These are phyloP conservation scores for Chaetomium cochliodes DNA, from an alignment of 495 filamentous ascomycete species.

Conservation along the genomic window DNA sequence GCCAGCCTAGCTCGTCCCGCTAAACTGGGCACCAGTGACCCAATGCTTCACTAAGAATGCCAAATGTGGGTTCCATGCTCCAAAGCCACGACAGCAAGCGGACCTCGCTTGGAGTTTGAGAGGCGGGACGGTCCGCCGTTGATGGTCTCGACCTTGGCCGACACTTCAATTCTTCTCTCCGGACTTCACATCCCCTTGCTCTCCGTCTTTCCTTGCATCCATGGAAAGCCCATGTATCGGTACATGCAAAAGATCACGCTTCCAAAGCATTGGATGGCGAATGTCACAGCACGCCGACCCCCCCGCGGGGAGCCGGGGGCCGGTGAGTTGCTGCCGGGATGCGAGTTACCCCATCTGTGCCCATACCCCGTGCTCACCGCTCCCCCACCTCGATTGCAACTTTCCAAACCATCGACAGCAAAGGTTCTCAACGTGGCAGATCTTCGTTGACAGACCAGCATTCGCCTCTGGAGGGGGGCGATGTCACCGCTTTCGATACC, in stretches of 20 bases:
- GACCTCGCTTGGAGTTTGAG: neutral
- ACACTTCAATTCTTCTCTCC: no score
- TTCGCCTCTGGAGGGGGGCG: neutral
- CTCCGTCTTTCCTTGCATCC: neutral
- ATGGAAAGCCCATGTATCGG: neutral
- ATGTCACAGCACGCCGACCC: neutral
- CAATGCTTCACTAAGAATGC: no score
- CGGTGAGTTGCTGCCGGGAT: slow-evolving; percentile 7
- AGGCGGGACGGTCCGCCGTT: slow-evolving; percentile 3
- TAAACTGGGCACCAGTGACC: neutral
- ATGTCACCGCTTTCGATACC: neutral
- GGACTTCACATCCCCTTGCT: neutral
- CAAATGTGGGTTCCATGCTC: neutral
- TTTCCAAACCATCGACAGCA: neutral
- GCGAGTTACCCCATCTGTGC: no score
- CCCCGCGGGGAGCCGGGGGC: slow-evolving; percentile 9
- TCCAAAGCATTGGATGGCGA: neutral
- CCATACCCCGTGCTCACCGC: slow-evolving; percentile 16
- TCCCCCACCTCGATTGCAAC: slow-evolving; percentile 5
- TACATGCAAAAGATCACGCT: neutral
- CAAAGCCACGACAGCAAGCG: no score
- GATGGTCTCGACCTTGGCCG: neutral
- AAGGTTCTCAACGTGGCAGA: neutral
- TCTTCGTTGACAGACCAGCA: neutral
- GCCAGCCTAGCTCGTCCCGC: neutral